Evolutionary conservation across 2,329 filamentous ascomycete species (phyloP).

Genomic region (Botrytis elliptica): DNA sequence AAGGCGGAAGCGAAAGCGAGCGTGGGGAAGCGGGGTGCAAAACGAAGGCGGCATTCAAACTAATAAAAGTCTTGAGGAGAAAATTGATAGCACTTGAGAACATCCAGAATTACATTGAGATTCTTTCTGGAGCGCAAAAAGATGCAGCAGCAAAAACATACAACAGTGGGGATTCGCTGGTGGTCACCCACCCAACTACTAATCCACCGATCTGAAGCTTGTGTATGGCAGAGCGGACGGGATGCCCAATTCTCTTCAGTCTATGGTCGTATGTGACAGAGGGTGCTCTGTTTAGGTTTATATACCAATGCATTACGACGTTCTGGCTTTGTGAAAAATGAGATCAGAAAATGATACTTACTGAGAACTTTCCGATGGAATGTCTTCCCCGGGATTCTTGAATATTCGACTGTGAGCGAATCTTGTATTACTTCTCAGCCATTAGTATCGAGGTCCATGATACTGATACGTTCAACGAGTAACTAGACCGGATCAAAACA

Average conservation of each 20-base stretch:
- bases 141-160: background rate
- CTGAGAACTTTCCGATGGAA: conserved; percentile 79
- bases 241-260: conserved; percentile 19
- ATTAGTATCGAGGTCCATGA: background rate
- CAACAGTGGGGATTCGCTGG: conserved; percentile 19
- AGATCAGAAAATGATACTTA: conserved; percentile 41
- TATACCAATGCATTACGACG: background rate
- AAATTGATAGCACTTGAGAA: background rate
- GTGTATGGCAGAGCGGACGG: conserved; percentile 14
- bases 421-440: conserved; percentile 54
- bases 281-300: rapidly evolving
- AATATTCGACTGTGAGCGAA: conserved; percentile 76
- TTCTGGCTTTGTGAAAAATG: background rate
- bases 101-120: background rate
- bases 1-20: no score
- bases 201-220: conserved; percentile 16
- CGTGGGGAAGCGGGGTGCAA: background rate
- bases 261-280: conserved; percentile 17
- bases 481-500: background rate
- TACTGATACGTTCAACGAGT: background rate
- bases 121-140: background rate
- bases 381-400: conserved; percentile 68
- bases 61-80: background rate
- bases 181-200: conserved; percentile 20
- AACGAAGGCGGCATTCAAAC: background rate